Evolutionary conservation across 2,329 filamentous ascomycete genomes (phyloP).

Genomic region (Emergomyces pasteurianus): DNA sequence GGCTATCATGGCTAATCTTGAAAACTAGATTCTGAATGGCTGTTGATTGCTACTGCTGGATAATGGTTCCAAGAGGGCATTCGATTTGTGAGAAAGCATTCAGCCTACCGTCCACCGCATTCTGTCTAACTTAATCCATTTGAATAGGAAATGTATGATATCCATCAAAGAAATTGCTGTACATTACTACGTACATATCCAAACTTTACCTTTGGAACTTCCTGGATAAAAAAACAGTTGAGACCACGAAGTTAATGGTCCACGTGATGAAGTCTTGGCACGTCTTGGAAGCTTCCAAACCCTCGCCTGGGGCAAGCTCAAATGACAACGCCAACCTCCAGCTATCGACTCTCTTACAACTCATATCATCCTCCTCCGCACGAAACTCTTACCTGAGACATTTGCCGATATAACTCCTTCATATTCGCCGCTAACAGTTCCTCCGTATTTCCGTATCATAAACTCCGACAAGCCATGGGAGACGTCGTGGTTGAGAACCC

Average conservation of each 20-base stretch:
- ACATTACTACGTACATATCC: too few relatives aligned
- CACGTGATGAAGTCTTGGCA: background rate
- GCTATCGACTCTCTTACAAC: background rate
- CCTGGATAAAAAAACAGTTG: too few relatives aligned
- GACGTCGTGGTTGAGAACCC: constrained; percentile 78
- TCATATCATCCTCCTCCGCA: background rate
- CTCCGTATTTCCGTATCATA: background rate
- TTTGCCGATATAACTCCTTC: background rate
- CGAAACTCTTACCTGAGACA: background rate
- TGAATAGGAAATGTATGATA: background rate
- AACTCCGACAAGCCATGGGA: constrained; percentile 51
- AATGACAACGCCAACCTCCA: background rate
- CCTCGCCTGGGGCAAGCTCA: background rate
- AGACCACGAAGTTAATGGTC: too few relatives aligned
- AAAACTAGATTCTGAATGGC: background rate
- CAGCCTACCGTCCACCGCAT: background rate
- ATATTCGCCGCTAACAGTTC: background rate
- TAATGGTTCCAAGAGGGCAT: background rate
- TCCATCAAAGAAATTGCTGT: background rate
- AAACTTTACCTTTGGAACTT: too few relatives aligned
- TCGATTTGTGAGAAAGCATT: background rate
- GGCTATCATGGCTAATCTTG: background rate
- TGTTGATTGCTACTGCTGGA: too few relatives aligned
- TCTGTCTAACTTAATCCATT: background rate
- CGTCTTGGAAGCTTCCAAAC: too few relatives aligned